Evolutionary conservation across 2,329 filamentous ascomycete genomes (phyloP).

Genomic region (Sporothrix schenckii): DNA sequence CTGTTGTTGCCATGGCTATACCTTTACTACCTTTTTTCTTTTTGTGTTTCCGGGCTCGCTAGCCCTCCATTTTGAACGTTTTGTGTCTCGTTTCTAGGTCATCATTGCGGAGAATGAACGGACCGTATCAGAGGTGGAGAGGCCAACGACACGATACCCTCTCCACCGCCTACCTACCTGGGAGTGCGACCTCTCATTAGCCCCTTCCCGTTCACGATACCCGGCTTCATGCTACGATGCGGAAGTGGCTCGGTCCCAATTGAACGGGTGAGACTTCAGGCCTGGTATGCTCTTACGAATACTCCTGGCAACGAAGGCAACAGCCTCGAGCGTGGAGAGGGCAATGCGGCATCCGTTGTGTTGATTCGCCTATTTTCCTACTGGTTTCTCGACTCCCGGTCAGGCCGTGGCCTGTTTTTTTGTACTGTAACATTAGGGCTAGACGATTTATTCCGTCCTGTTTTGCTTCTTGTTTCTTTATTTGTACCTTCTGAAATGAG

Average conservation of each 20-base stretch:
- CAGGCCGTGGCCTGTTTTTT: not conserved
- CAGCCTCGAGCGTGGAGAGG: slow-evolving; percentile 3
- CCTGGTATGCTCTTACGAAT: too few relatives aligned
- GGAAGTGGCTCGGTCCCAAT: not conserved
- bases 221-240: not conserved
- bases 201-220: slow-evolving; percentile 20
- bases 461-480: not conserved
- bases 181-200: not conserved
- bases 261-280: not conserved
- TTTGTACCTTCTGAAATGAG: not conserved
- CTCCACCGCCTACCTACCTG: slow-evolving; percentile 1
- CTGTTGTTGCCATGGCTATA: not conserved
- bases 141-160: not conserved
- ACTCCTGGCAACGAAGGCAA: not conserved
- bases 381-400: not conserved
- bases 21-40: not conserved
- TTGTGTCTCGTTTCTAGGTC: not conserved
- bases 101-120: not conserved
- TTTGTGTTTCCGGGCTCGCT: not conserved
- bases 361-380: not conserved
- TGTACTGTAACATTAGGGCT: slow-evolving; percentile 26
- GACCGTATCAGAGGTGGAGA: not conserved
- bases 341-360: not conserved
- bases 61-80: not conserved
- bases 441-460: not conserved